Conservation (phyloP, 1,139 yeast genomes). For the Candida albicans region DNA sequence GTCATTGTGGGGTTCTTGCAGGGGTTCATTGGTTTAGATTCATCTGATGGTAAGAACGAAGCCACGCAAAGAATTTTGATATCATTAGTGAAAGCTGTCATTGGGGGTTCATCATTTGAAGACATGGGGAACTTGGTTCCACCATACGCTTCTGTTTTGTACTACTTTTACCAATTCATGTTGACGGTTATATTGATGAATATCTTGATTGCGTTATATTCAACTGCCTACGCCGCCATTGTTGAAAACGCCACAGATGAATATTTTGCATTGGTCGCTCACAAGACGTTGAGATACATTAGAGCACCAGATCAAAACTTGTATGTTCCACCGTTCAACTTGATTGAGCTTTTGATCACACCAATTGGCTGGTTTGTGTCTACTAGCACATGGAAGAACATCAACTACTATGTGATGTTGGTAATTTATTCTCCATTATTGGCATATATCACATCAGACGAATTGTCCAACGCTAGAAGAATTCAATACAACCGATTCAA, state of each 20-base stretch:
- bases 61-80: conserved; percentile 65
- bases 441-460: conserved; percentile 59
- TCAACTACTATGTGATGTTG: conserved; percentile 59
- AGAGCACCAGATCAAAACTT: conserved; percentile 88
- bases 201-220: conserved; percentile 79
- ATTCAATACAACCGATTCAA: conserved; percentile 69
- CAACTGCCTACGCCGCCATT: conserved; percentile 80
- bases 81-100: conserved; percentile 66
- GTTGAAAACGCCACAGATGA: conserved; percentile 73
- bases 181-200: conserved; percentile 74
- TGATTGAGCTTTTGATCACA: conserved; percentile 57
- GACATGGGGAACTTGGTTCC: conserved; percentile 74
- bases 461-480: conserved; percentile 64
- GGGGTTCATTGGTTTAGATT: conserved; percentile 84
- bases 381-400: conserved; percentile 25
- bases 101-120: conserved; percentile 72
- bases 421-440: conserved; percentile 69
- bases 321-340: conserved; percentile 82
- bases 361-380: conserved; percentile 35
- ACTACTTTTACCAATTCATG: conserved; percentile 74
- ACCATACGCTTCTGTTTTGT: conserved; percentile 78
- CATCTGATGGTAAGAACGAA: conserved; percentile 81
- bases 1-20: conserved; percentile 81
- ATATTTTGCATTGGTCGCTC: conserved; percentile 81
- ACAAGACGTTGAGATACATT: conserved; percentile 77